Evolutionary conservation across 306 rosid genomes (phyloP).

Genomic region (Prunus padus): DNA sequence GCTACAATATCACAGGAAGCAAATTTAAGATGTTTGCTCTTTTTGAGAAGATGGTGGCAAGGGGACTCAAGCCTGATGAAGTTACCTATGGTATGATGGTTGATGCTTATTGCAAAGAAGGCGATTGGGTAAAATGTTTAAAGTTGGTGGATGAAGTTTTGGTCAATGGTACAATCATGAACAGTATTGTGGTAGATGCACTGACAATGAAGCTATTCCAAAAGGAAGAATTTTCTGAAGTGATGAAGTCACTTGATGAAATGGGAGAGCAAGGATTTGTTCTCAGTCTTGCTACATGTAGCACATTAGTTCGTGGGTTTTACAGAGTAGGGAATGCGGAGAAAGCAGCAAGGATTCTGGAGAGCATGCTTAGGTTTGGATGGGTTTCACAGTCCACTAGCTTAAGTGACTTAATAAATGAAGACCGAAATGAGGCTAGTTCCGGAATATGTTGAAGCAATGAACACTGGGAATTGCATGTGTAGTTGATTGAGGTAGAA

Average conservation of each 20-base stretch:
- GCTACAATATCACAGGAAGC: conserved; percentile 35
- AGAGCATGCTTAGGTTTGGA: conserved; percentile 34
- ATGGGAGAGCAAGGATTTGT: conserved; percentile 28
- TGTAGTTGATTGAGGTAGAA: not conserved
- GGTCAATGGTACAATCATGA: conserved; percentile 22
- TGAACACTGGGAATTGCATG: not conserved
- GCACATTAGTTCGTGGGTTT: conserved; percentile 29
- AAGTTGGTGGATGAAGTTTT: conserved; percentile 35
- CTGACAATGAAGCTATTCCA: conserved; percentile 28
- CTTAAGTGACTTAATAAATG: conserved; percentile 27
- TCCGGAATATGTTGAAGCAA: conserved; percentile 18
- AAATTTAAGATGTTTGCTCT: conserved; percentile 31
- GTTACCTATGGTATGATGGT: conserved; percentile 25
- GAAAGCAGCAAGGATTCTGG: conserved; percentile 36
- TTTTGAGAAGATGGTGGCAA: conserved; percentile 38
- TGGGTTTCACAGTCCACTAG: conserved; percentile 36
- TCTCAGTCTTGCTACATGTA: conserved; percentile 29
- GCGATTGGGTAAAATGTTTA: conserved; percentile 26
- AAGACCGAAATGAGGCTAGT: conserved; percentile 5
- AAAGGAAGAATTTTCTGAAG: conserved; percentile 8
- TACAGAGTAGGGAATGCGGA: conserved; percentile 26
- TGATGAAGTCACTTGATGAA: conserved; percentile 33
- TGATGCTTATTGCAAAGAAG: conserved; percentile 44
- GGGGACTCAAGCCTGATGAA: conserved; percentile 35
- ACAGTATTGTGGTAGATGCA: conserved; percentile 18